A percentile compares a stretch with the other conserved stretches of the same genome.
Conservation (phyloP, 441 rosid genomes). For the Croton setiger region DNA sequence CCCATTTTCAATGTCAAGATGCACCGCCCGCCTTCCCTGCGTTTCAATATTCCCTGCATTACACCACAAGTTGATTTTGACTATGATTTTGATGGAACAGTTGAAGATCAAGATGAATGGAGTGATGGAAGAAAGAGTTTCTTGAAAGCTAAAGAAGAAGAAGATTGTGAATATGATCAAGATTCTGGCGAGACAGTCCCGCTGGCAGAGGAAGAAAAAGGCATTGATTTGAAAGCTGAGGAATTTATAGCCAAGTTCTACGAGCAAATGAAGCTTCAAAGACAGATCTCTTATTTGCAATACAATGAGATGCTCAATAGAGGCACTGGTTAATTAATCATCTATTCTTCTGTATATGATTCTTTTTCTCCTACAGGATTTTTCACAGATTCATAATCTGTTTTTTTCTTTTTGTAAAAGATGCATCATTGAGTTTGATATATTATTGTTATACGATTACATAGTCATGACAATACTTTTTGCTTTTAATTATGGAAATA, state of each 20-base stretch:
- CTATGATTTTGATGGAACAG: slow-evolving; percentile 38
- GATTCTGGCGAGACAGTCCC: slow-evolving; percentile 21
- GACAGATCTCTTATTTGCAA: slow-evolving; percentile 62
- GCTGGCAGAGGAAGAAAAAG: slow-evolving; percentile 41
- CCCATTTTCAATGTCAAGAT: slow-evolving; percentile 67
- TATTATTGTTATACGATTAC: neutral
- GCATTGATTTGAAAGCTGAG: slow-evolving; percentile 76
- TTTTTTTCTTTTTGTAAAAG: neutral
- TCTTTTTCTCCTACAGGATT: neutral
- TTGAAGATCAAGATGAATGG: slow-evolving; percentile 18
- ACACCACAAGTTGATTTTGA: slow-evolving; percentile 51
- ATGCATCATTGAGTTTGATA: slow-evolving; percentile 17
- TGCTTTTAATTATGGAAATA: too few relatives aligned
- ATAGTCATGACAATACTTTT: neutral
- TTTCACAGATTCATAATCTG: neutral
- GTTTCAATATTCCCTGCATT: slow-evolving; percentile 74
- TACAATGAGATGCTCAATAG: slow-evolving; percentile 33
- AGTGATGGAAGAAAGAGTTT: slow-evolving; percentile 30
- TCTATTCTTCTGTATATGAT: neutral
- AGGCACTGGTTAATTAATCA: slow-evolving; percentile 3
- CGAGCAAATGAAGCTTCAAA: slow-evolving; percentile 67
- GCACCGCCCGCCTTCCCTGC: slow-evolving; percentile 69
- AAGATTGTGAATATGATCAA: slow-evolving; percentile 14
- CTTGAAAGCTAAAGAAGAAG: slow-evolving; percentile 24
- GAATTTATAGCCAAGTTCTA: slow-evolving; percentile 76